A percentile compares a stretch with the other conserved stretches of the same genome.
phyloP scores from a whole-genome alignment of 2,329 filamentous ascomycete genomes.

The Neopestalotiopsis rosae region DNA sequence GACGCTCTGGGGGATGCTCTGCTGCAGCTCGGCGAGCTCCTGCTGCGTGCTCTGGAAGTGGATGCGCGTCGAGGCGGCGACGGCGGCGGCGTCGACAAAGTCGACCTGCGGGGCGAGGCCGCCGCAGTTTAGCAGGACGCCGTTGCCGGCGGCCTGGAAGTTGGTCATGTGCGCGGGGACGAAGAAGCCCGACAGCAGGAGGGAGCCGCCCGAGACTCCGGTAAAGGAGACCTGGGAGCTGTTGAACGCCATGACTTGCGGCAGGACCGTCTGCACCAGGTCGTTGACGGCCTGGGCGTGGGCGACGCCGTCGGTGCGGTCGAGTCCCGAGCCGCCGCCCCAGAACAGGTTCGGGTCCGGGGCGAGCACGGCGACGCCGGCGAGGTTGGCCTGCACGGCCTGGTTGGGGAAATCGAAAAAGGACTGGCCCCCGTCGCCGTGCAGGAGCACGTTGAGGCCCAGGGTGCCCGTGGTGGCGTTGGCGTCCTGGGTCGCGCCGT shows the following conservation, averaged over 20 bases:
- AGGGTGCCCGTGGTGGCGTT: conserved; percentile 40
- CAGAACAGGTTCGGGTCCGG: conserved; percentile 62
- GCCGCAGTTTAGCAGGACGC: conserved; percentile 62
- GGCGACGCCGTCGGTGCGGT: conserved; percentile 59
- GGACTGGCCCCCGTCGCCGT: conserved; percentile 64
- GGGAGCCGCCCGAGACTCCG: conserved; percentile 59
- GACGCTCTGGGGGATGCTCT: conserved; percentile 55
- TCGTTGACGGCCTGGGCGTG: conserved; percentile 62
- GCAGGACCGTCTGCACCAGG: conserved; percentile 53
- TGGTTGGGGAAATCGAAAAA: conserved; percentile 65
- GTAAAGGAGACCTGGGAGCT: conserved; percentile 59
- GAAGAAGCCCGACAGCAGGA: conserved; percentile 62
- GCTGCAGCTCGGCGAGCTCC: conserved; percentile 55
- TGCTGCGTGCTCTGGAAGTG: conserved; percentile 62
- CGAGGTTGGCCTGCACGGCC: conserved; percentile 53
- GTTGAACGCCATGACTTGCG: conserved; percentile 60
- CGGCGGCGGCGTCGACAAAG: conserved; percentile 42
- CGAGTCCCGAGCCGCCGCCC: conserved; percentile 58
- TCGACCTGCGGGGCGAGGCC: conserved; percentile 57
- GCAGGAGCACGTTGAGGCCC: conserved; percentile 62
- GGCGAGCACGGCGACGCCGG: conserved; percentile 59
- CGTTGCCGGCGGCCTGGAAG: conserved; percentile 46
- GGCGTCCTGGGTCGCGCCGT: conserved; percentile 44
- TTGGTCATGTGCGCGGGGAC: conserved; percentile 60
- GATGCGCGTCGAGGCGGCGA: conserved; percentile 52